Evolutionary conservation across 768 basidiomycete species (phyloP).

Genomic region (Tylopilus balloui): DNA sequence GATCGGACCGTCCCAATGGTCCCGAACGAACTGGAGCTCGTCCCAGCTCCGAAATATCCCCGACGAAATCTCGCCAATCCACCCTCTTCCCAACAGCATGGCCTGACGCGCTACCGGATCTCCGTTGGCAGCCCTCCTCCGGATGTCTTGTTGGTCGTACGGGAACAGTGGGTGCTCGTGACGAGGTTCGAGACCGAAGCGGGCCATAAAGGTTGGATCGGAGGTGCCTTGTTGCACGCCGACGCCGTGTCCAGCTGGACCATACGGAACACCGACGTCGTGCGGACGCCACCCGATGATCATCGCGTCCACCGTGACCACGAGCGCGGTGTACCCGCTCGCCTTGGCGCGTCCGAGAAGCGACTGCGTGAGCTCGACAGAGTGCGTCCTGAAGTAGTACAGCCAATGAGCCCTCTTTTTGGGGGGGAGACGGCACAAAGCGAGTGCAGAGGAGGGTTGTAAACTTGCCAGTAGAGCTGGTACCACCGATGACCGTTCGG

Average conservation of each 20-base stretch:
- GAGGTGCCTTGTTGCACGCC: constrained; percentile 36
- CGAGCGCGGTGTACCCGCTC: constrained; percentile 38
- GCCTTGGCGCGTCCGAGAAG: constrained; percentile 41
- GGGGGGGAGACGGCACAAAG: too few species aligned
- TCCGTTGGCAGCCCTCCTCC: constrained; percentile 24
- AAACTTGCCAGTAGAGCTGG: constrained; percentile 42
- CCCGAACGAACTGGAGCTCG: constrained; percentile 30
- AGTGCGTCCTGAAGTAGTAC: neutral
- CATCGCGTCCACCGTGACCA: constrained; percentile 31
- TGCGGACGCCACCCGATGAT: neutral
- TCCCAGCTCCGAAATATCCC: constrained; percentile 34
- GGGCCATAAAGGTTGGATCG: constrained; percentile 34
- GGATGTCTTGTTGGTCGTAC: constrained; percentile 30
- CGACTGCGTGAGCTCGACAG: constrained; percentile 29
- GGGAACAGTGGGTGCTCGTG: constrained; percentile 33
- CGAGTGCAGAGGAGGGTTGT: too few species aligned
- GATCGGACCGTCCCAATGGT: constrained; percentile 47
- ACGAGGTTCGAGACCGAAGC: constrained; percentile 27
- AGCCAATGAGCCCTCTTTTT: neutral
- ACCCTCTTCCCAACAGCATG: constrained; percentile 26
- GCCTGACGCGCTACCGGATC: constrained; percentile 29
- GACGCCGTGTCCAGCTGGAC: constrained; percentile 27
- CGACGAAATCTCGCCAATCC: constrained; percentile 35
- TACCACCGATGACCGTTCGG: constrained; percentile 41
- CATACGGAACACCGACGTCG: constrained; percentile 38